Evolutionary conservation across 164 flowering plant genomes (phyloP).

Genomic region (Chimonanthus salicifolius): DNA sequence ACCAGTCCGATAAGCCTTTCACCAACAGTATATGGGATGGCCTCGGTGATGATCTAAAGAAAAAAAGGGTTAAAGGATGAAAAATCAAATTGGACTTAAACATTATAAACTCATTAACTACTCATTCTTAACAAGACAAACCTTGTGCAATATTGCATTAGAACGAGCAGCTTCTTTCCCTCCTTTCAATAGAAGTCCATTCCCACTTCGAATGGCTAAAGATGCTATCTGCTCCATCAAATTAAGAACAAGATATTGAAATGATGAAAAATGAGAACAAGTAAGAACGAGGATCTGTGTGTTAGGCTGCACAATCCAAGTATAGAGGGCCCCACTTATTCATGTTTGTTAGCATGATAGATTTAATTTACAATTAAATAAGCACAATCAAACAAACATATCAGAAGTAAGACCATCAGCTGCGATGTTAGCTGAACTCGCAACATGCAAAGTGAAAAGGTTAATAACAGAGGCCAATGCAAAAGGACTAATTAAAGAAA

Average conservation of each 20-base stretch:
- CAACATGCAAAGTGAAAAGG: too few relatives aligned
- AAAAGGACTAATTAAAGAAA: too few relatives aligned
- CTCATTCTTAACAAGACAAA: constrained; percentile 14
- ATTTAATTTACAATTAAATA: too few relatives aligned
- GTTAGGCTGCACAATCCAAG: too few relatives aligned
- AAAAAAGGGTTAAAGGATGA: background rate
- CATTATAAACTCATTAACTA: background rate
- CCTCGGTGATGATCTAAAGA: constrained; percentile 69
- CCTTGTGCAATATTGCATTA: constrained; percentile 90
- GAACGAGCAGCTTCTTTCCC: constrained; percentile 96
- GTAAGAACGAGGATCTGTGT: too few relatives aligned
- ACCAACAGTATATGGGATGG: constrained; percentile 78
- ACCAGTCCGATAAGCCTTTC: constrained; percentile 82
- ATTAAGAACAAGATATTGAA: background rate
- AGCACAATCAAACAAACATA: too few relatives aligned
- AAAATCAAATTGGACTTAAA: background rate
- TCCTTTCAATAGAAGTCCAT: constrained; percentile 95
- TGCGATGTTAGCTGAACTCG: too few relatives aligned
- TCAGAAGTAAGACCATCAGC: too few relatives aligned
- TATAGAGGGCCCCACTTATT: too few relatives aligned
- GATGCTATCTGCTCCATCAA: constrained; percentile 70
- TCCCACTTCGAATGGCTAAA: constrained; percentile 89
- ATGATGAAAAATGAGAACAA: background rate
- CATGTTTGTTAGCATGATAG: too few relatives aligned
- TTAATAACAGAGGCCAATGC: too few relatives aligned